These are phyloP conservation scores for Emergomyces orientalis DNA, from an alignment of 2,329 filamentous ascomycete genomes.

Conservation along the genomic window DNA sequence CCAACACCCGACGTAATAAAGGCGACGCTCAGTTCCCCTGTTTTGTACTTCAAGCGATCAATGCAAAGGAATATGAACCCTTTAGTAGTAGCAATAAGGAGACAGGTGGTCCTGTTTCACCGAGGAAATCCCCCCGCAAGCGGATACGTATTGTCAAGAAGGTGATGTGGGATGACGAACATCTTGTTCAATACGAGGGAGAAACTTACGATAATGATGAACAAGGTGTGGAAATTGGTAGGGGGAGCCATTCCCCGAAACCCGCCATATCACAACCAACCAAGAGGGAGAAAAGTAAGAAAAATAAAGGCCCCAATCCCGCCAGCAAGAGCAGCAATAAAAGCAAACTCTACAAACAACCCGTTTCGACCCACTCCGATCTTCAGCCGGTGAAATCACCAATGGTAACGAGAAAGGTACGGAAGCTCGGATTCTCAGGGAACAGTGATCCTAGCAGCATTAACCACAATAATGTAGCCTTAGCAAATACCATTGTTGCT, in stretches of 20 bases:
- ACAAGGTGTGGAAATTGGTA: constrained; percentile 1
- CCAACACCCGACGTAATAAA: constrained; percentile 37
- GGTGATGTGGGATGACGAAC: constrained; percentile 33
- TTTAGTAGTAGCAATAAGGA: background rate
- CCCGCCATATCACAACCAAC: constrained; percentile 15
- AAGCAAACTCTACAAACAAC: constrained; percentile 18
- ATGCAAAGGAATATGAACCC: background rate
- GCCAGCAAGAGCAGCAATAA: constrained; percentile 18
- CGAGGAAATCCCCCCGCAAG: constrained; percentile 9
- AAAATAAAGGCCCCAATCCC: constrained; percentile 15
- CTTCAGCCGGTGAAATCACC: constrained; percentile 22
- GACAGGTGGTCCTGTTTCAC: background rate
- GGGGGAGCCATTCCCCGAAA: constrained; percentile 11
- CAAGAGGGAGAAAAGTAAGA: constrained; percentile 18
- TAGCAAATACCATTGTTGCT: background rate
- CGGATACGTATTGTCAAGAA: constrained; percentile 20
- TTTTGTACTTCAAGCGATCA: constrained; percentile 10
- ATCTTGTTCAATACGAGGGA: constrained; percentile 30
- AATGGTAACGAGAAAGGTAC: constrained; percentile 12
- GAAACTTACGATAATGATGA: constrained; percentile 14
- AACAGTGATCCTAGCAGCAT: constrained; percentile 11
- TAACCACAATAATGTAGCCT: constrained; percentile 11
- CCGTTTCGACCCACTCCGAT: constrained; percentile 11
- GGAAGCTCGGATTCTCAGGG: constrained; percentile 10
- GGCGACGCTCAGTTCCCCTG: constrained; percentile 30